These are phyloP conservation scores for Eucalyptus sp. DNA, from an alignment of 345 rosid species.

Conservation along the genomic window DNA sequence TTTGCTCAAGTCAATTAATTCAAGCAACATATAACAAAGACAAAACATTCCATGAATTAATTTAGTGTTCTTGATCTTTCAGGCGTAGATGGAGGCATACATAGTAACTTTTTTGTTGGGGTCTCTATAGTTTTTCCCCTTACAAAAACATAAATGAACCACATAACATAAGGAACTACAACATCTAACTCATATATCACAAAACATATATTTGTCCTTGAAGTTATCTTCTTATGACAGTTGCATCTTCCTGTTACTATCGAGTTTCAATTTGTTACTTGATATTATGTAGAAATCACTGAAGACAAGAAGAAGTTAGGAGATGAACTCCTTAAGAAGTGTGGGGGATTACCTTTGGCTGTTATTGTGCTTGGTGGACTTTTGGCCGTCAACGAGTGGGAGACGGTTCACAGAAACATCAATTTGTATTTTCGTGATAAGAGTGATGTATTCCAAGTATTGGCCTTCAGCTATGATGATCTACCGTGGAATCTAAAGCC, in stretches of 20 bases:
- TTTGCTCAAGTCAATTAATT: background rate
- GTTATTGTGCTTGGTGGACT: constrained; percentile 24
- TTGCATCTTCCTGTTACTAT: background rate
- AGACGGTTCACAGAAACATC: background rate
- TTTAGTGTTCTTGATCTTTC: background rate
- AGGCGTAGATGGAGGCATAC: fast-evolving
- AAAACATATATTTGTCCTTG: background rate
- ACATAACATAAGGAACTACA: too few relatives aligned
- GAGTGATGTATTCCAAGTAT: background rate
- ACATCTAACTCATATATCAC: background rate
- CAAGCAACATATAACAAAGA: background rate
- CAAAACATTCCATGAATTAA: background rate
- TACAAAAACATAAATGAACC: too few relatives aligned
- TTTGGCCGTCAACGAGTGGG: constrained; percentile 5
- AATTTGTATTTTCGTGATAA: background rate
- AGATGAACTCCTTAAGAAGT: constrained; percentile 12
- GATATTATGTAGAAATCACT: background rate
- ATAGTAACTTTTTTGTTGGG: background rate
- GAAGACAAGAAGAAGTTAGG: constrained; percentile 3
- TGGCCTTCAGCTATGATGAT: constrained; percentile 14
- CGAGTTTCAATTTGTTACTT: fast-evolving
- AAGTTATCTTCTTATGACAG: background rate
- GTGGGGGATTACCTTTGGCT: constrained; percentile 25
- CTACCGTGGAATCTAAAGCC: constrained; percentile 14
- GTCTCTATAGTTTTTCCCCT: background rate